phyloP scores from a whole-genome alignment of 129 eudicot genomes.

The Centrapalus pauciflorus region DNA sequence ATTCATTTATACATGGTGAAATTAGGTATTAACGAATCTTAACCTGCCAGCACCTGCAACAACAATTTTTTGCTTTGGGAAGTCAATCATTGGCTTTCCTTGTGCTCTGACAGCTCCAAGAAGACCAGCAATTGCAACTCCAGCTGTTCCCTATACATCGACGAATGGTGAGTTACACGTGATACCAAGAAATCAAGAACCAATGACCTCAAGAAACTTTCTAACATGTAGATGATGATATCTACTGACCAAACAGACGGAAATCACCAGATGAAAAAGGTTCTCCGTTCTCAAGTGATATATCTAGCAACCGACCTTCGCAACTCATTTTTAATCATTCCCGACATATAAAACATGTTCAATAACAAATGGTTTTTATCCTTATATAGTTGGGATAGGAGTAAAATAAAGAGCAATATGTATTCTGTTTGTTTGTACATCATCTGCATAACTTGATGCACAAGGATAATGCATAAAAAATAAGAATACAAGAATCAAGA shows the following conservation, averaged over 20 bases:
- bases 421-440: background rate
- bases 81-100: slow-evolving; percentile 91
- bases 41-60: slow-evolving; percentile 99
- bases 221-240: too few relatives aligned
- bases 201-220: too few relatives aligned
- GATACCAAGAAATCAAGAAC: too few relatives aligned
- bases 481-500: background rate
- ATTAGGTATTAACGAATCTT: background rate
- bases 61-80: slow-evolving; percentile 89
- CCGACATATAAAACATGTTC: too few relatives aligned
- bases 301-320: too few relatives aligned
- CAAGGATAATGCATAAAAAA: background rate
- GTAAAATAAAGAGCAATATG: background rate
- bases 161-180: background rate
- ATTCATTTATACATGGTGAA: background rate
- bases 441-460: background rate
- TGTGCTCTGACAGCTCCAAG: slow-evolving; percentile 99
- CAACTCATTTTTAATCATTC: too few relatives aligned
- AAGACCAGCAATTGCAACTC: slow-evolving; percentile 99
- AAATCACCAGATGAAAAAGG: too few relatives aligned
- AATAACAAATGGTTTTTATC: too few relatives aligned
- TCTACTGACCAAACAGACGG: too few relatives aligned
- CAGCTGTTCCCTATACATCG: slow-evolving; percentile 78
- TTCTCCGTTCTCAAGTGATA: too few relatives aligned
- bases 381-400: background rate